These are phyloP conservation scores for Entoloma clypeatum DNA, from an alignment of 1,284 basidiomycete species.

Conservation along the genomic window DNA sequence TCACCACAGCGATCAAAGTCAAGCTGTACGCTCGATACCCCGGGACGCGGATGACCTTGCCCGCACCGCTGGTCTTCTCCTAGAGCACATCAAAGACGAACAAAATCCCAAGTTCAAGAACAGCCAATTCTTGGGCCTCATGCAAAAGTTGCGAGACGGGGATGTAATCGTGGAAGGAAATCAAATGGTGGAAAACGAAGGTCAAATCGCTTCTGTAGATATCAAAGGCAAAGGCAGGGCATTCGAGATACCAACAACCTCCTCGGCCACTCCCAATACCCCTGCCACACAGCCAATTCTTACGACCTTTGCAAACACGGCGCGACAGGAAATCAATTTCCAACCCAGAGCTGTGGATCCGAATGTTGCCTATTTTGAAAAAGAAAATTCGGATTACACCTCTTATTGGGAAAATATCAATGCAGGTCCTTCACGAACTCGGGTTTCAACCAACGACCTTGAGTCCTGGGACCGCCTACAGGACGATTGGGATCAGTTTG, in stretches of 20 bases:
- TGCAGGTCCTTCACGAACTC: slow-evolving; percentile 13
- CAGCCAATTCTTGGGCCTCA: slow-evolving; percentile 84
- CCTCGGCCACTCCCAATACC: not conserved
- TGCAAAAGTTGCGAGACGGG: slow-evolving; percentile 82
- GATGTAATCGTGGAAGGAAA: slow-evolving; percentile 83
- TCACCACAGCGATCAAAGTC: slow-evolving; percentile 22
- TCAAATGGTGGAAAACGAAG: slow-evolving; percentile 62
- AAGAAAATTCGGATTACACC: slow-evolving; percentile 67
- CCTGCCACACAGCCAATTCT: not conserved
- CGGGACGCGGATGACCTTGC: slow-evolving; percentile 65
- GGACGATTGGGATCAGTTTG: slow-evolving; percentile 80
- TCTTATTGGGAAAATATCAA: slow-evolving; percentile 47
- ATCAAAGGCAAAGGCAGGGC: slow-evolving; percentile 68
- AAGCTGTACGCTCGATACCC: slow-evolving; percentile 23
- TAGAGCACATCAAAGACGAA: slow-evolving; percentile 66
- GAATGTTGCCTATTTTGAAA: slow-evolving; percentile 66
- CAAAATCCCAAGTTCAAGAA: slow-evolving; percentile 86
- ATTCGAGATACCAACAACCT: slow-evolving; percentile 11
- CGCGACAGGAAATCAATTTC: slow-evolving; percentile 12
- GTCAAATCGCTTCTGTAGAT: slow-evolving; percentile 35
- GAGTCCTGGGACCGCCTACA: slow-evolving; percentile 55
- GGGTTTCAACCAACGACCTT: slow-evolving; percentile 23
- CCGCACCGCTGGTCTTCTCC: slow-evolving; percentile 66
- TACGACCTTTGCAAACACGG: slow-evolving; percentile 10
- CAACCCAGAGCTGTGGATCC: slow-evolving; percentile 34